Evolutionary conservation across 306 rosid species (phyloP), one percentile per base, ranked within the genome.

Genomic region (Canavalia ensiformis): DNA sequence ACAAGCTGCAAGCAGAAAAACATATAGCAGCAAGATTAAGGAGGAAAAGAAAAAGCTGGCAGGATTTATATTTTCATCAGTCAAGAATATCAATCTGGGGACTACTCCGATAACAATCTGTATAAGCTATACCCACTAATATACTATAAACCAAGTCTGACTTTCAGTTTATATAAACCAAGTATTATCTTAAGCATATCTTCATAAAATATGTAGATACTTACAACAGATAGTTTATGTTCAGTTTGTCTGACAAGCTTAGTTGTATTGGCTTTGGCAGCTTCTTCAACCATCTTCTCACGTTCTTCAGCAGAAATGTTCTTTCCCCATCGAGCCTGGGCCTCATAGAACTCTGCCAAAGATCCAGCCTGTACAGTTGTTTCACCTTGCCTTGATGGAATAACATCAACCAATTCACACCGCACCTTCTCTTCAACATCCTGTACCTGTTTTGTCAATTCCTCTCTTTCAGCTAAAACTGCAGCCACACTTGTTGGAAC

Each of bases 331-430:
- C 92, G 90, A 65, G 94, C 91, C 88, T 90, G 90, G 64, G 97
- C 99, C 89, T 93, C 98, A 65, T 92, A 92, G 78, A 96, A 96
- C 93, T 96, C 99, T 6, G 98, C 98, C 84, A 93, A 88, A 54
- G 97, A 90, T 77, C 99, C 99, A 31, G 98, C 99, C 76, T 66
- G 94, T 35, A 89, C 88, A 71, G 86, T 87, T 77, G 90, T 85
- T 82, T 87, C 89, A 69, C 78, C 93, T 82, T 76, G 79, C 72
- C 81, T 79, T 0, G 84, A 88, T 81, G 83, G 83, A 88, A 77
- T 84, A 25, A 84, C 84, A 64, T 82, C 90, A 18, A 88, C 87
- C 65, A 81, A 84, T 89, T 72, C 75, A 70, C 76, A 59, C 34
- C 97, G 88, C 82, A 74, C 84, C 85, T 85, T 86, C 84, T 96